A percentile compares a stretch with the other conserved stretches of the same genome.
These are phyloP conservation scores for Dipodascus geniculatus DNA, from an alignment of 805 yeast genomes.

Conservation along the genomic window DNA sequence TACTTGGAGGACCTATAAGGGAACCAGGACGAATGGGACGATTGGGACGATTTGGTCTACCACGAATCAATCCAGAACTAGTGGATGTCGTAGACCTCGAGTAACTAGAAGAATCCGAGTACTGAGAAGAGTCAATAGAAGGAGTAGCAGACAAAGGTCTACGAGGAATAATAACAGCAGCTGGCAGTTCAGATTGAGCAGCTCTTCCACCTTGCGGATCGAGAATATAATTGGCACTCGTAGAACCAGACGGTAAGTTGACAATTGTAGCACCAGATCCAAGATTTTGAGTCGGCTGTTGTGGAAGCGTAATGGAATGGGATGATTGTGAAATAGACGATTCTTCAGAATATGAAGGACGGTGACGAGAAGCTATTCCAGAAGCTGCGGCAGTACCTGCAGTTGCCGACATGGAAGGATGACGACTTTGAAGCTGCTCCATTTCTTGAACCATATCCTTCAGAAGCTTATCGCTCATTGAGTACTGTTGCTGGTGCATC, in stretches of 20 bases:
- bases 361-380: background rate
- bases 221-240: background rate
- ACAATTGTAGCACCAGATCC: background rate
- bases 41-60: background rate
- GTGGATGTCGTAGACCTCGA: background rate
- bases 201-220: background rate
- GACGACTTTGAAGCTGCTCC: slow-evolving; percentile 13
- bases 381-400: background rate
- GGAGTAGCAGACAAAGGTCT: background rate
- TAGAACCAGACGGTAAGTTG: background rate
- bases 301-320: background rate
- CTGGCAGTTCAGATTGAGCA: background rate
- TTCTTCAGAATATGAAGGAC: background rate
- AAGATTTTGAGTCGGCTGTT: background rate
- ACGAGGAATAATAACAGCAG: background rate
- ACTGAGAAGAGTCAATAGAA: background rate
- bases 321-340: background rate
- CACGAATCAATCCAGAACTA: background rate
- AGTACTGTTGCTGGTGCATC: background rate
- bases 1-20: background rate
- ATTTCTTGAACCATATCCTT: slow-evolving; percentile 16
- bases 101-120: background rate
- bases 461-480: slow-evolving; percentile 12
- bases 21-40: background rate
- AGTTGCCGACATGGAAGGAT: background rate